A percentile compares a stretch with the other conserved stretches of the same genome.
Conservation (phyloP, 352 stramenopile genomes). For the Elongisporangium undulatum region DNA sequence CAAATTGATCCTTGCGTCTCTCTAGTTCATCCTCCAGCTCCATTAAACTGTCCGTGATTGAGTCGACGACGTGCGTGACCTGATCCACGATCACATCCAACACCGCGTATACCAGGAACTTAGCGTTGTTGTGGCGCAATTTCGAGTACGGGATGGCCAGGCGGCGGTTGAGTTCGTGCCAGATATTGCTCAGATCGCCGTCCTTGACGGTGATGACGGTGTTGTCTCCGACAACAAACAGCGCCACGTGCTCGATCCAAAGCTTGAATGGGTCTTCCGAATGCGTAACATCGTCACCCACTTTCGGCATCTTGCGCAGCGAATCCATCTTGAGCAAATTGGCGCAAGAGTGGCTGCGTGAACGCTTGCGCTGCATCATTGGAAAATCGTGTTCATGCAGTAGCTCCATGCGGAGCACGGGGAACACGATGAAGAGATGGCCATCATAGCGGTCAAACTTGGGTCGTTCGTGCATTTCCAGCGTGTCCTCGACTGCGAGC, state of each 20-base stretch:
- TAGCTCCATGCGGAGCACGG: conserved; percentile 70
- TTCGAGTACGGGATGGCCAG: conserved; percentile 86
- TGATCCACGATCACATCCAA: conserved; percentile 87
- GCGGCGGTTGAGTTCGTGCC: conserved; percentile 62
- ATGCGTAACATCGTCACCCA: conserved; percentile 18
- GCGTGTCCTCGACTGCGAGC: conserved; percentile 81
- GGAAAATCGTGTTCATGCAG: conserved; percentile 28
- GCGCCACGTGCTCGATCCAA: conserved; percentile 78
- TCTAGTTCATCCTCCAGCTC: conserved; percentile 74
- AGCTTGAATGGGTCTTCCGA: conserved; percentile 67
- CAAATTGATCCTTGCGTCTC: conserved; percentile 61
- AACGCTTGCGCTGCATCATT: conserved; percentile 26
- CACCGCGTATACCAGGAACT: conserved; percentile 84
- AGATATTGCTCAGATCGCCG: conserved; percentile 60
- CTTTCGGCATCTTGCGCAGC: conserved; percentile 1
- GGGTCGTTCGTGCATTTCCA: conserved; percentile 81
- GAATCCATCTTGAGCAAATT: conserved; percentile 45
- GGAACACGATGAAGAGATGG: conserved; percentile 83
- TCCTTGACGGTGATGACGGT: conserved; percentile 87
- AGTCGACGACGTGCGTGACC: conserved; percentile 69
- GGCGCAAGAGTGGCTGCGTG: conserved; percentile 25
- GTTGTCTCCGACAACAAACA: conserved; percentile 79
- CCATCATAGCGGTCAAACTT: conserved; percentile 86
- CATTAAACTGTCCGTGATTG: conserved; percentile 74
- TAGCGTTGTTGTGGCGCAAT: conserved; percentile 82